Evolutionary conservation across 2,329 filamentous ascomycete species (phyloP).

Genomic region (Aspergillus tamarii): DNA sequence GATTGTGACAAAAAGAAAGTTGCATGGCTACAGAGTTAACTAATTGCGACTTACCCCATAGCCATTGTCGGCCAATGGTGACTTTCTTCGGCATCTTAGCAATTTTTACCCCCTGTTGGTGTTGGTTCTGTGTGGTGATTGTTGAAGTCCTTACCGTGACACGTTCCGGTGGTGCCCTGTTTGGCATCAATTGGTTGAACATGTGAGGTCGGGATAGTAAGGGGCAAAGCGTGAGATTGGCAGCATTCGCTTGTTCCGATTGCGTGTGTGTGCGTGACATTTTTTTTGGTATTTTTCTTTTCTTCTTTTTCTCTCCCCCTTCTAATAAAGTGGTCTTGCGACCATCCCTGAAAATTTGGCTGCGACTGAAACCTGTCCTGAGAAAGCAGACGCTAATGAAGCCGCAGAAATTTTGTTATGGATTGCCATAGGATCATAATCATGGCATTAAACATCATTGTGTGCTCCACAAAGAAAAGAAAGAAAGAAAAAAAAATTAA

Average conservation of each 20-base stretch:
- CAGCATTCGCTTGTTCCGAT: background rate
- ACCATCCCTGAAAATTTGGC: conserved; percentile 5
- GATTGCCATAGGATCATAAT: conserved; percentile 5
- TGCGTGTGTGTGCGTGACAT: background rate
- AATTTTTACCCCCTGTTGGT: background rate
- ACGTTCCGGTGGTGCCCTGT: background rate
- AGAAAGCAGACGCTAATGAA: conserved; percentile 19
- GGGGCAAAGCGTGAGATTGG: background rate
- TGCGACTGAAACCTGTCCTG: conserved; percentile 6
- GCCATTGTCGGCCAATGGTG: conserved; percentile 3
- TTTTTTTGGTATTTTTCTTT: conserved; percentile 2
- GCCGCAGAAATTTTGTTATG: conserved; percentile 24
- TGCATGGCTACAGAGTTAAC: conserved; percentile 18
- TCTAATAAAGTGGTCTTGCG: conserved; percentile 11
- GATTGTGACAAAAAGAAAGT: conserved; percentile 12
- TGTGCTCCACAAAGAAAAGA: conserved; percentile 30
- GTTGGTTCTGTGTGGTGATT: background rate
- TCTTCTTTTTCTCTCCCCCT: conserved; percentile 2
- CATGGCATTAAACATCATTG: conserved; percentile 38
- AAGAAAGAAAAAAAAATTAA: conserved; percentile 18
- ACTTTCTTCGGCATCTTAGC: conserved; percentile 1
- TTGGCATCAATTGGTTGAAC: background rate
- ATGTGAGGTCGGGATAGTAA: conserved; percentile 1
- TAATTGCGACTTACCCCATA: conserved; percentile 9
- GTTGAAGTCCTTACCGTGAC: background rate